phyloP scores from a whole-genome alignment of 768 basidiomycete genomes.

The Favolaschia claudopus region DNA sequence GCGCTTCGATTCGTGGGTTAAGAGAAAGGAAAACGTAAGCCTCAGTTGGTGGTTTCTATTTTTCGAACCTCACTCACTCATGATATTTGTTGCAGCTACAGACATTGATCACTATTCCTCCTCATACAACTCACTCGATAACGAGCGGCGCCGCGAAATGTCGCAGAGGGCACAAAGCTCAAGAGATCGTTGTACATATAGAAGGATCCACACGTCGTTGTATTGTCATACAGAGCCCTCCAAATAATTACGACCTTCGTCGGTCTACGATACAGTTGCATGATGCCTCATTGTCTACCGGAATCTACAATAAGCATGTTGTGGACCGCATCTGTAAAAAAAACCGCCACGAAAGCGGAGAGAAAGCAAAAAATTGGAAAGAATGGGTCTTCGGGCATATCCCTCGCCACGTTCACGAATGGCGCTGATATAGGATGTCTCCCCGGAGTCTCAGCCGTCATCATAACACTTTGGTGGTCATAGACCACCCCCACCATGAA shows the following conservation, averaged over 20 bases:
- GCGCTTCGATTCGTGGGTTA: conserved; percentile 84
- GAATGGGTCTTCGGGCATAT: conserved; percentile 15
- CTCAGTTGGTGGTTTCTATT: not conserved
- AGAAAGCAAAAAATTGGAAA: conserved; percentile 19
- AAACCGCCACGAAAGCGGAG: conserved; percentile 21
- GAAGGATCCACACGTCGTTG: too few species aligned
- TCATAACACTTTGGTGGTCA: conserved; percentile 21
- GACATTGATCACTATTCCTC: too few species aligned
- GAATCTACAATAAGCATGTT: too few species aligned
- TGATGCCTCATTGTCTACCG: too few species aligned
- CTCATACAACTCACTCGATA: conserved; percentile 4
- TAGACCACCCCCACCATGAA: conserved; percentile 21
- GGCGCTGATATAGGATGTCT: conserved; percentile 15
- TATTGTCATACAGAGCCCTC: too few species aligned
- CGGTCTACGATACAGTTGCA: not conserved
- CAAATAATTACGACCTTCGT: not conserved
- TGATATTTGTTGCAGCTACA: too few species aligned
- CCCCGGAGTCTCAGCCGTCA: not conserved
- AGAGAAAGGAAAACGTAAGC: conserved; percentile 17
- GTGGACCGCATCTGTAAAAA: too few species aligned
- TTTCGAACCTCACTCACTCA: too few species aligned
- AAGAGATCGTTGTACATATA: too few species aligned
- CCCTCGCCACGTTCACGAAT: conserved; percentile 22
- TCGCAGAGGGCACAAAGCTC: not conserved
- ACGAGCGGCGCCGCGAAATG: conserved; percentile 12